Percentiles rank a stretch among this genome's conserved stretches.
Conservation (phyloP, 208 protist genomes). For the Trypanosomatidae sp. region DNA sequence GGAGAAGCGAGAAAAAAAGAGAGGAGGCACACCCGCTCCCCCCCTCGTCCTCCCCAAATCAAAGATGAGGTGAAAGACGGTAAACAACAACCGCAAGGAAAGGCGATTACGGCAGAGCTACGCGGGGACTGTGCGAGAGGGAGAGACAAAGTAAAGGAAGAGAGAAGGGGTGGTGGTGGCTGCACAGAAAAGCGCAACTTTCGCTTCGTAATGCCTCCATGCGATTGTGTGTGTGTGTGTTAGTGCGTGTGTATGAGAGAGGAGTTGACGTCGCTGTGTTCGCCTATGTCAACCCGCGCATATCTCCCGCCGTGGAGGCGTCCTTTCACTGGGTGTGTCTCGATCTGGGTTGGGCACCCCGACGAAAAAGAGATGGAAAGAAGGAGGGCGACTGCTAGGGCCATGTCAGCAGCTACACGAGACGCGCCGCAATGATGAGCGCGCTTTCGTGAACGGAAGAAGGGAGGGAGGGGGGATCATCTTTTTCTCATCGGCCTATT, state of each 20-base stretch:
- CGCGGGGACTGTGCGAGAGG: background rate
- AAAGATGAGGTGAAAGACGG: background rate
- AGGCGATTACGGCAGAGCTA: no score
- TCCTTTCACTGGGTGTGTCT: no score
- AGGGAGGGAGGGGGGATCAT: background rate
- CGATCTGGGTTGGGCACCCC: background rate
- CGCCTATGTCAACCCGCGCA: background rate
- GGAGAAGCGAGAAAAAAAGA: background rate
- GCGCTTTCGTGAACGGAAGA: background rate
- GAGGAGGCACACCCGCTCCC: background rate
- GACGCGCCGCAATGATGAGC: background rate
- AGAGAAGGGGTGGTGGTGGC: background rate
- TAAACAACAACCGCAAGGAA: background rate
- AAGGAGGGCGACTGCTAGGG: background rate
- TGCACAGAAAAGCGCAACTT: background rate
- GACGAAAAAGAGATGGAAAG: background rate
- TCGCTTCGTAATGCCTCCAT: background rate
- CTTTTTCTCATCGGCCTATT: no score
- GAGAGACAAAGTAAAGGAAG: background rate
- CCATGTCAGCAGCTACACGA: background rate
- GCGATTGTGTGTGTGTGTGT: background rate
- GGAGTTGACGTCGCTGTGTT: background rate
- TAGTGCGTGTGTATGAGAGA: background rate
- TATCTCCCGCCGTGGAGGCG: background rate
- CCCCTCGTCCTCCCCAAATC: background rate